Evolutionary conservation across 2,329 filamentous ascomycete genomes (phyloP).

Genomic region (Curvularia eragrostidis): DNA sequence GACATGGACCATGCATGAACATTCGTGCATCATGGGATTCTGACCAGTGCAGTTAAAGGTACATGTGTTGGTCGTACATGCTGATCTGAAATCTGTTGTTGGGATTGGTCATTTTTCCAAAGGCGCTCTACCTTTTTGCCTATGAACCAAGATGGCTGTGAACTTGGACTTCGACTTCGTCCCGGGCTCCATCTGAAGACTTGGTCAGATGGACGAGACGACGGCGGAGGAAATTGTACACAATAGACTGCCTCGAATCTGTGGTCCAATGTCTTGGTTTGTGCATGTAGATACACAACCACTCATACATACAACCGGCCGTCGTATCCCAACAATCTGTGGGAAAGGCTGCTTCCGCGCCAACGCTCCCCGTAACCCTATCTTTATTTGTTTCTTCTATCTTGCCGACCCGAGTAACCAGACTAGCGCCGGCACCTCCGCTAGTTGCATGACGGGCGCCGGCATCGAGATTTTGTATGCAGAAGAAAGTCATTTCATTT

Average conservation of each 20-base stretch:
- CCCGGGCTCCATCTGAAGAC: background rate
- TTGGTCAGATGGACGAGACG: background rate
- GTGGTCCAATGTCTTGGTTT: background rate
- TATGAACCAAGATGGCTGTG: background rate
- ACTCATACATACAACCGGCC: background rate
- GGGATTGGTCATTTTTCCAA: background rate
- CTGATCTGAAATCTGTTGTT: background rate
- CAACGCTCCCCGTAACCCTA: background rate
- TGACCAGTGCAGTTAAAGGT: background rate
- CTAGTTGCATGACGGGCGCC: background rate
- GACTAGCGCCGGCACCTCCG: background rate
- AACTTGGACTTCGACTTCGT: background rate
- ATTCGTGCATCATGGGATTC: background rate
- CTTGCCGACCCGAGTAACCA: background rate
- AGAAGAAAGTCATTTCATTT: background rate
- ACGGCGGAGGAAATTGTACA: background rate
- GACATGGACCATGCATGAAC: background rate
- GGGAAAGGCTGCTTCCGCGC: background rate
- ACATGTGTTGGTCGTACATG: background rate
- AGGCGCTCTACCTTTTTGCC: background rate
- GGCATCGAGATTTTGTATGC: background rate
- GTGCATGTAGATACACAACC: background rate
- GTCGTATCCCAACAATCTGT: background rate
- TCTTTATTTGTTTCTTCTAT: conserved; percentile 1
- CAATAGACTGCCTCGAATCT: background rate